Conservation (phyloP, 176 grass and related monocot genomes). For the Musa itinerans region DNA sequence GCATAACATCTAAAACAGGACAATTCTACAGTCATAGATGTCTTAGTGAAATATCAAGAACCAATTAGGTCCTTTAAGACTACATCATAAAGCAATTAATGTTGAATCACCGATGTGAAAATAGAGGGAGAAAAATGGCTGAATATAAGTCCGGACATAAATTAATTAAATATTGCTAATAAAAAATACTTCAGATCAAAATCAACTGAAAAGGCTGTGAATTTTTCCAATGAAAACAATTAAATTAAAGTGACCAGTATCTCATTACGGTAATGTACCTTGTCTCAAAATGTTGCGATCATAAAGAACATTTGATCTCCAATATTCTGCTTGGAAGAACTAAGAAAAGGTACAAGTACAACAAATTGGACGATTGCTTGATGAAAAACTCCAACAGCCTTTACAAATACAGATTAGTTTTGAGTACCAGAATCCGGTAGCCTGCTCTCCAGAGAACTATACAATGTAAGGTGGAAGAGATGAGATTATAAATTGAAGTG, state of each 20-base stretch:
- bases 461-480: not conserved
- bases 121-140: no score
- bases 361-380: not conserved
- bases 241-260: not conserved
- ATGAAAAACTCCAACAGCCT: slow-evolving; percentile 2
- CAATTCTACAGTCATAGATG: no score
- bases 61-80: no score
- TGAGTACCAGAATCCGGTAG: not conserved
- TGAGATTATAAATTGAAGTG: not conserved
- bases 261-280: not conserved
- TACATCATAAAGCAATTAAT: no score
- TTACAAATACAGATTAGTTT: not conserved
- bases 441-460: not conserved
- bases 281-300: not conserved
- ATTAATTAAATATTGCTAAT: no score
- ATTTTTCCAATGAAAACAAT: not conserved
- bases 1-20: no score
- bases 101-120: no score
- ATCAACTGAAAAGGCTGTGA: no score
- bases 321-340: not conserved
- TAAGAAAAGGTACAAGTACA: not conserved
- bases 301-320: slow-evolving; percentile 5
- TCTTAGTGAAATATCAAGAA: no score
- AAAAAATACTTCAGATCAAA: no score
- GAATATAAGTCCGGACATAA: no score